Percentiles rank a stretch among this genome's conserved stretches.
These are phyloP conservation scores for Casaregolazyma suthepensis DNA, from an alignment of 1,139 yeast species.

Conservation along the genomic window DNA sequence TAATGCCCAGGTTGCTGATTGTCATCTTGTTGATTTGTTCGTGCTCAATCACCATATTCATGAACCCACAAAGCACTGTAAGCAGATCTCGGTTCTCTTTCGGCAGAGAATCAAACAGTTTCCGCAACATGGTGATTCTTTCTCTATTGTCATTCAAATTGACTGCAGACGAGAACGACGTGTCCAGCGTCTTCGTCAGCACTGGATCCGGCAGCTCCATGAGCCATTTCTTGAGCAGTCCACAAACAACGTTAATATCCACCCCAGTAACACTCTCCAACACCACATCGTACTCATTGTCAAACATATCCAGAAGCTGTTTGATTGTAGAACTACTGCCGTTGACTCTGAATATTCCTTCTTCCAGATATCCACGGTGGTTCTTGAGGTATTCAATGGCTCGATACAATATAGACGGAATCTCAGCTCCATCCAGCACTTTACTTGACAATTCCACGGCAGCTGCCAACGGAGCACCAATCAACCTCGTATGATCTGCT, in stretches of 20 bases:
- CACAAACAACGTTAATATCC: slow-evolving; percentile 75
- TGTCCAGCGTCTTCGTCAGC: slow-evolving; percentile 47
- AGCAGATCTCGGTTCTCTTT: slow-evolving; percentile 54
- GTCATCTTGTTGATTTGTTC: slow-evolving; percentile 76
- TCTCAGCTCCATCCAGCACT: slow-evolving; percentile 29
- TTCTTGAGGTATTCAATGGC: slow-evolving; percentile 65
- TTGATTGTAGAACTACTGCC: slow-evolving; percentile 82
- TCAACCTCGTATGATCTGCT: slow-evolving; percentile 33
- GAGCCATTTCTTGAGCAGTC: slow-evolving; percentile 65
- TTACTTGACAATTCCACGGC: slow-evolving; percentile 48
- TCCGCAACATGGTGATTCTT: slow-evolving; percentile 31
- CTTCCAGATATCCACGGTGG: slow-evolving; percentile 72
- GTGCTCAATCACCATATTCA: slow-evolving; percentile 59
- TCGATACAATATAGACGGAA: slow-evolving; percentile 75
- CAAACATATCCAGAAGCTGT: slow-evolving; percentile 61
- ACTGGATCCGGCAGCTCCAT: slow-evolving; percentile 64
- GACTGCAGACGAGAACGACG: slow-evolving; percentile 34
- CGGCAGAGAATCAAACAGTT: slow-evolving; percentile 37
- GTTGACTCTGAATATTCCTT: slow-evolving; percentile 85
- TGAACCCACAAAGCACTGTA: slow-evolving; percentile 58
- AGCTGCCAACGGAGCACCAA: slow-evolving; percentile 58
- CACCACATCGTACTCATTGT: slow-evolving; percentile 58
- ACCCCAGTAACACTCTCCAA: slow-evolving; percentile 41
- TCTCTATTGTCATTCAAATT: slow-evolving; percentile 31
- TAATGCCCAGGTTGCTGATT: slow-evolving; percentile 68